Evolutionary conservation across 768 basidiomycete genomes (phyloP).

Genomic region (Psilocybe cubensis): DNA sequence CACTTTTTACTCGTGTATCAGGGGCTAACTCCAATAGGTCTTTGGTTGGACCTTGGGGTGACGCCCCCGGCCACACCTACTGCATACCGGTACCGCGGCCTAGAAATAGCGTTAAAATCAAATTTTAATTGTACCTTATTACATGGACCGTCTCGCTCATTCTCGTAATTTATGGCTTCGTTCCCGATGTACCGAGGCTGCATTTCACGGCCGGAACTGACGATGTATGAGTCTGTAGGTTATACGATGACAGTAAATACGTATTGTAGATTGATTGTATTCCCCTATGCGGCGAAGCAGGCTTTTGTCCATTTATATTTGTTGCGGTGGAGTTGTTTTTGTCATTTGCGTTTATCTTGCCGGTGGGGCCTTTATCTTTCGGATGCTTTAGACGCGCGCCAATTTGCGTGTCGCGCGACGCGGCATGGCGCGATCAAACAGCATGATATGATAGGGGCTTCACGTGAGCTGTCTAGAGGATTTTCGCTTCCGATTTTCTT

Average conservation of each 20-base stretch:
- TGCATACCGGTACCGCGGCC: not conserved
- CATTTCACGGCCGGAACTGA: conserved; percentile 4
- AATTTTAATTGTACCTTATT: not conserved
- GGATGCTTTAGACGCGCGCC: conserved; percentile 4
- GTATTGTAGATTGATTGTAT: too few relatives aligned
- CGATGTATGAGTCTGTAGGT: not conserved
- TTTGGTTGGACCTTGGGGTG: too few relatives aligned
- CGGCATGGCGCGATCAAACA: not conserved
- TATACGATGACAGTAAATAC: not conserved
- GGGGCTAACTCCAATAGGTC: not conserved
- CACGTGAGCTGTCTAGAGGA: not conserved
- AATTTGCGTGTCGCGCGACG: not conserved
- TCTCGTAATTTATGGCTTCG: not conserved
- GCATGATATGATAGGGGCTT: not conserved
- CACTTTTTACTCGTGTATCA: not conserved
- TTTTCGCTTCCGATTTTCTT: too few relatives aligned
- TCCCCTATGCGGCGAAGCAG: too few relatives aligned
- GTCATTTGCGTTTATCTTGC: not conserved
- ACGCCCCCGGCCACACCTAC: not conserved
- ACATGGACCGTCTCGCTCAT: not conserved
- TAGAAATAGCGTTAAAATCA: not conserved
- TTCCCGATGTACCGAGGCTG: not conserved
- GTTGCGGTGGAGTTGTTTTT: not conserved
- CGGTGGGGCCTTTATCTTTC: not conserved
- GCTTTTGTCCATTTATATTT: not conserved